phyloP scores from a whole-genome alignment of 2,329 filamentous ascomycete species.

The Claviceps digitariae region DNA sequence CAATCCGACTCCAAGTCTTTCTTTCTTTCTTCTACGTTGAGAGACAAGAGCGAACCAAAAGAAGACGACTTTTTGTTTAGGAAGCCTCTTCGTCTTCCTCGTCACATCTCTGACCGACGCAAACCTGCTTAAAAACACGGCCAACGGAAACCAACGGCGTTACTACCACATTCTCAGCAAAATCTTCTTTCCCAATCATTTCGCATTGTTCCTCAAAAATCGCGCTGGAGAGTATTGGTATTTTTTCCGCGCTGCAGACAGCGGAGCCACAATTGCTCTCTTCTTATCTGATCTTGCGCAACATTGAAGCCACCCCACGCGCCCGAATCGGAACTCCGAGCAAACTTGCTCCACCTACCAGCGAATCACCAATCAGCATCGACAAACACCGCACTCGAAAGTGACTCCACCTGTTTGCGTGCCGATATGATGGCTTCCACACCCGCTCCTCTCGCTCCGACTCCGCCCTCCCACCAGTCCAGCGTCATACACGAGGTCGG shows the following conservation, averaged over 20 bases:
- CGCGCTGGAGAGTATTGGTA: neutral
- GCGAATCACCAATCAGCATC: constrained; percentile 5
- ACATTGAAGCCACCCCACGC: neutral
- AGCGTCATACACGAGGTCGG: neutral
- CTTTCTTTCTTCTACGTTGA: neutral
- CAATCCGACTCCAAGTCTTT: neutral
- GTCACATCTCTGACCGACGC: neutral
- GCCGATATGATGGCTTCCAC: constrained; percentile 12
- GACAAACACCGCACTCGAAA: constrained; percentile 1
- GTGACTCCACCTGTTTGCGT: constrained; percentile 5
- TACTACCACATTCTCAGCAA: neutral
- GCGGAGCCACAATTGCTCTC: neutral
- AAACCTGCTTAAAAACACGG: neutral
- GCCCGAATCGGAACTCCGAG: constrained; percentile 16
- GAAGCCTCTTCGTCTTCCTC: neutral
- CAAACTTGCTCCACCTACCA: neutral
- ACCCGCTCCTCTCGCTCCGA: constrained; percentile 10
- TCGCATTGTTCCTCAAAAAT: neutral
- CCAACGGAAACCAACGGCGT: neutral
- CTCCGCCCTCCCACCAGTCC: constrained; percentile 6
- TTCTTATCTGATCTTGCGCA: constrained; percentile 6
- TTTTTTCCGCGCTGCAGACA: neutral
- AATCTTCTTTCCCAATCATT: neutral
- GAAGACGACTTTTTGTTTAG: neutral
- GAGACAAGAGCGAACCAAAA: neutral